phyloP scores from a whole-genome alignment of 345 rosid species.

The Citrus hindsii region DNA sequence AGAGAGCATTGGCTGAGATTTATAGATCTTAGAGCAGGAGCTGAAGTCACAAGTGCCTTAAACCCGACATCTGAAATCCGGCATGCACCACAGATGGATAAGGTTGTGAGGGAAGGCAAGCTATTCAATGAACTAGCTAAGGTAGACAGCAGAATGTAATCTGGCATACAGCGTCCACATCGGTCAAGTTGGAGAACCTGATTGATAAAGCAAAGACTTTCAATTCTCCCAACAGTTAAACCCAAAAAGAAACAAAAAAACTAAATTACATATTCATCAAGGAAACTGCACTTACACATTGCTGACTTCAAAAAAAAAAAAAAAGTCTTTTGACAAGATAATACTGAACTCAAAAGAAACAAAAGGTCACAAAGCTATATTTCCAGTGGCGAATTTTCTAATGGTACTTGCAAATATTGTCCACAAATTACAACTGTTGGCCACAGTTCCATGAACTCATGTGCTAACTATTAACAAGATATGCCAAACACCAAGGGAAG shows the following conservation, averaged over 20 bases:
- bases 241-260: neutral
- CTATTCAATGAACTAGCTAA: slow-evolving; percentile 49
- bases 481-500: neutral
- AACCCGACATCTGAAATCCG: slow-evolving; percentile 84
- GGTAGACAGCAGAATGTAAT: slow-evolving; percentile 46
- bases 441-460: neutral
- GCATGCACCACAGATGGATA: slow-evolving; percentile 76
- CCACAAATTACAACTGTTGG: neutral
- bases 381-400: neutral
- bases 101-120: slow-evolving; percentile 53
- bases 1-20: slow-evolving; percentile 88
- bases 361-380: neutral
- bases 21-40: slow-evolving; percentile 59
- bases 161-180: slow-evolving; percentile 85
- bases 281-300: neutral
- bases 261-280: neutral
- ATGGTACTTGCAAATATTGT: neutral
- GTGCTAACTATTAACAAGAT: neutral
- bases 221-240: slow-evolving; percentile 1
- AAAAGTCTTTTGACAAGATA: neutral
- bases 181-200: slow-evolving; percentile 89
- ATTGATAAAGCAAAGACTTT: slow-evolving; percentile 18
- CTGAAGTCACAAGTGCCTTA: slow-evolving; percentile 47
- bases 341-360: neutral
- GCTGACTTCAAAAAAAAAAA: slow-evolving; percentile 1